Evolutionary conservation across 1,284 basidiomycete species (phyloP).

Genomic region (Xerocomus amazonicus): DNA sequence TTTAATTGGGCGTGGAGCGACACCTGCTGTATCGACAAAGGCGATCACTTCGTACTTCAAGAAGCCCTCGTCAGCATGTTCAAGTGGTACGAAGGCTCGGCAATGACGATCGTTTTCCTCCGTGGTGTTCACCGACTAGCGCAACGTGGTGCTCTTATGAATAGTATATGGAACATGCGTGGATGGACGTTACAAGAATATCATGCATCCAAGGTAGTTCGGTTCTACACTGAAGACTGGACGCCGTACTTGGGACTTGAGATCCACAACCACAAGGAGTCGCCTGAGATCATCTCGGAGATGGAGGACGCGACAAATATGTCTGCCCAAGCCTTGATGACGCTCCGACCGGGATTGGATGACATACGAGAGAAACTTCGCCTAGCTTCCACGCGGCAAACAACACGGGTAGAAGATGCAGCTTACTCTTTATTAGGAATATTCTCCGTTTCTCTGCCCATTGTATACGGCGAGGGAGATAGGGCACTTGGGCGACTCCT

Average conservation of each 20-base stretch:
- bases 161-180: constrained; percentile 3
- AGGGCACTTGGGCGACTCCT: constrained; percentile 3
- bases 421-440: constrained; percentile 1
- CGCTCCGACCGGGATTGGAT: not conserved
- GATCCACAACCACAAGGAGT: constrained; percentile 3
- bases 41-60: not conserved
- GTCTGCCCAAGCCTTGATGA: not conserved
- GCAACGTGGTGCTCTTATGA: not conserved
- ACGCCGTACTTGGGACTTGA: not conserved
- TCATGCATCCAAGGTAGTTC: not conserved
- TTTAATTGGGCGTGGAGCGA: not conserved
- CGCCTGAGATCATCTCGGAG: not conserved
- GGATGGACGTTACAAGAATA: not conserved
- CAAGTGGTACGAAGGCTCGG: constrained; percentile 4
- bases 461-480: constrained; percentile 2
- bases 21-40: constrained; percentile 1
- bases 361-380: constrained; percentile 1
- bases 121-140: not conserved
- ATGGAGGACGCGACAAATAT: not conserved
- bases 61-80: constrained; percentile 4
- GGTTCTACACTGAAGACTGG: constrained; percentile 1
- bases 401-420: not conserved
- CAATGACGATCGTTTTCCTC: not conserved
- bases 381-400: not conserved
- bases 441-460: not conserved